These are phyloP conservation scores for Diaporthe ilicicola DNA, from an alignment of 2,329 filamentous ascomycete species.

Conservation along the genomic window DNA sequence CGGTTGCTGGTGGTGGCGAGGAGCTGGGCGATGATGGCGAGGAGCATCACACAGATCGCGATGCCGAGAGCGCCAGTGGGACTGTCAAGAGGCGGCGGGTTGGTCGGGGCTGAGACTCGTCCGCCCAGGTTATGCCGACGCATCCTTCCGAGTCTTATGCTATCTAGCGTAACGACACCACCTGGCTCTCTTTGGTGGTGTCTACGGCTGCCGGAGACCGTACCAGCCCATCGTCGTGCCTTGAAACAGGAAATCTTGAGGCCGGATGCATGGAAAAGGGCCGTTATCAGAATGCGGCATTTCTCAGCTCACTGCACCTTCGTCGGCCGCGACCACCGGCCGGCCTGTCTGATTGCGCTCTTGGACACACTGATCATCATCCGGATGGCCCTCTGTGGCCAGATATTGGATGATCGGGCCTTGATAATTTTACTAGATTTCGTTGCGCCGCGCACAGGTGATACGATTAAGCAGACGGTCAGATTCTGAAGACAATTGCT, in stretches of 20 bases:
- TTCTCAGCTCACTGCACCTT: neutral
- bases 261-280: neutral
- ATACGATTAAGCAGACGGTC: neutral
- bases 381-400: neutral
- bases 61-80: slow-evolving; percentile 32
- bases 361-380: slow-evolving; percentile 7
- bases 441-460: neutral
- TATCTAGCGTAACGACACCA: neutral
- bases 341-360: neutral
- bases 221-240: neutral
- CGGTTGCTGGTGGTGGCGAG: slow-evolving; percentile 21
- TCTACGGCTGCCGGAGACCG: neutral
- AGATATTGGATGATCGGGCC: slow-evolving; percentile 6
- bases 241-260: neutral
- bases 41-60: slow-evolving; percentile 28
- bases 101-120: slow-evolving; percentile 33
- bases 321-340: neutral
- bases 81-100: slow-evolving; percentile 38
- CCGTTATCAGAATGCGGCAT: neutral
- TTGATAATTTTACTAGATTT: slow-evolving; percentile 11
- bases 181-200: neutral
- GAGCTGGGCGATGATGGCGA: slow-evolving; percentile 28
- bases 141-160: neutral
- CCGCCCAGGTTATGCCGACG: neutral
- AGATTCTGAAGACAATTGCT: neutral